Conservation (phyloP, 208 protist species). For the Herpetomonas samuelpessoai region DNA sequence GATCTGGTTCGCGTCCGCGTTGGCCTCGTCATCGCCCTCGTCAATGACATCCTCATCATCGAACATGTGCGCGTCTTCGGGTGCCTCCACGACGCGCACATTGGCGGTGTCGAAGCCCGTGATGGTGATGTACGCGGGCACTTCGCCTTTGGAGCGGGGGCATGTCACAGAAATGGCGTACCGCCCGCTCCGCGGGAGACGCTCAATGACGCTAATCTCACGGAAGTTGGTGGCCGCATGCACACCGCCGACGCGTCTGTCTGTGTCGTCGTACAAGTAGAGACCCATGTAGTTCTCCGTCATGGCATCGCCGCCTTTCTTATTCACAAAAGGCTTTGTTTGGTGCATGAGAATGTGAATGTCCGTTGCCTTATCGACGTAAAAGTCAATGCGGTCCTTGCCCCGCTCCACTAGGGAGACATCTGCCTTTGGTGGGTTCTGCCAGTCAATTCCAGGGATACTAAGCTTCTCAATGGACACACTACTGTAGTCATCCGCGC, state of each 20-base stretch:
- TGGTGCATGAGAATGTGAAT: slow-evolving; percentile 72
- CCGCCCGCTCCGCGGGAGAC: slow-evolving; percentile 42
- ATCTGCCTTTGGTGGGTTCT: slow-evolving; percentile 26
- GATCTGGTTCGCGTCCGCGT: slow-evolving; percentile 27
- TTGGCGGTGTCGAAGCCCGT: slow-evolving; percentile 33
- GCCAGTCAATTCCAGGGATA: slow-evolving; percentile 40
- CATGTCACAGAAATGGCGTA: slow-evolving; percentile 75
- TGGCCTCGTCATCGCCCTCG: slow-evolving; percentile 48
- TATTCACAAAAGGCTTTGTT: slow-evolving; percentile 39
- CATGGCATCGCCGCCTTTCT: slow-evolving; percentile 61
- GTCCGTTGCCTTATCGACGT: slow-evolving; percentile 62
- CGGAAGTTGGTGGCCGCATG: slow-evolving; percentile 79
- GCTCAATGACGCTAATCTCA: slow-evolving; percentile 73
- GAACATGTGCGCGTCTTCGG: slow-evolving; percentile 59
- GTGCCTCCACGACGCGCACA: slow-evolving; percentile 59
- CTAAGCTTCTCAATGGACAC: slow-evolving; percentile 39
- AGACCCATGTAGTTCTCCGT: slow-evolving; percentile 76
- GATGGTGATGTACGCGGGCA: slow-evolving; percentile 49
- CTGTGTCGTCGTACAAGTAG: slow-evolving; percentile 77
- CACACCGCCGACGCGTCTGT: slow-evolving; percentile 54
- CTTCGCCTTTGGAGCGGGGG: slow-evolving; percentile 49
- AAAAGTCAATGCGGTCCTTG: slow-evolving; percentile 81
- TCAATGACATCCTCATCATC: slow-evolving; percentile 77
- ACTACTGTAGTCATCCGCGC: slow-evolving; percentile 30
- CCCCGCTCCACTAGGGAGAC: slow-evolving; percentile 30